Base-by-base conservation (phyloP, 2,329 filamentous ascomycete genomes). In the Triangularia setosa region DNA sequence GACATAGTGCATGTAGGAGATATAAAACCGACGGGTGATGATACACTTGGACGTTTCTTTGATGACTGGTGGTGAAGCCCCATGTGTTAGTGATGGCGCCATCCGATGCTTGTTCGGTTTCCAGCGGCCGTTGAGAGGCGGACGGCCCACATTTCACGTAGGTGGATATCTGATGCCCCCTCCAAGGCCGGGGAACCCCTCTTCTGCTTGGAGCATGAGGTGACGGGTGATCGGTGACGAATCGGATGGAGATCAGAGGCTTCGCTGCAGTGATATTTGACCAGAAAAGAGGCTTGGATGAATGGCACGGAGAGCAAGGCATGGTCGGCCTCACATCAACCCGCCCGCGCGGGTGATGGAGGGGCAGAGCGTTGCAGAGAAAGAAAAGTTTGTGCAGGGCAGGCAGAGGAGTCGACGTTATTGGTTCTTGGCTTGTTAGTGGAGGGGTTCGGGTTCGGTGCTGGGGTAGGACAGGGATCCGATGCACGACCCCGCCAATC, bases 91-190 rank as follows among this genome's bases (percentile, higher is more conserved):
- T 48, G 57, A 59, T 59, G 57, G 57, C 57, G 33, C 57, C 35
- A 59, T 59, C 57, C 57, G 57, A 59, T 59, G 57, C 40, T 21
- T 48, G 40, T 59, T 59, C 57, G 57, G 57, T 59, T 44, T 33
- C 21, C 30, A 59, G 57, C 57, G 33, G 57, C 56, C 33, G 33
- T 59, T 59, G 57, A 35, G 12, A 48, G n/a, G 18, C n/a, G n/a
- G 40, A 48, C 14, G 40, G 8, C n/a, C 40, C 40, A 48, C 40
- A 48, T 23, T 48, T 48, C 21, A 48, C 40, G 40, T 48, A 23
- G 40, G 40, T 48, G 40, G 40, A 48, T 18, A n/a, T 48, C 40
- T 48, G 40, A 48, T 48, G n/a, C 40, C 40, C n/a, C 40, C 40
- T 48, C 40, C 40, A 48, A 48, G n/a, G 40, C 40, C 40, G 40